These are phyloP conservation scores for Thecaphora thlaspeos DNA, from an alignment of 1,284 basidiomycete species.

Conservation along the genomic window DNA sequence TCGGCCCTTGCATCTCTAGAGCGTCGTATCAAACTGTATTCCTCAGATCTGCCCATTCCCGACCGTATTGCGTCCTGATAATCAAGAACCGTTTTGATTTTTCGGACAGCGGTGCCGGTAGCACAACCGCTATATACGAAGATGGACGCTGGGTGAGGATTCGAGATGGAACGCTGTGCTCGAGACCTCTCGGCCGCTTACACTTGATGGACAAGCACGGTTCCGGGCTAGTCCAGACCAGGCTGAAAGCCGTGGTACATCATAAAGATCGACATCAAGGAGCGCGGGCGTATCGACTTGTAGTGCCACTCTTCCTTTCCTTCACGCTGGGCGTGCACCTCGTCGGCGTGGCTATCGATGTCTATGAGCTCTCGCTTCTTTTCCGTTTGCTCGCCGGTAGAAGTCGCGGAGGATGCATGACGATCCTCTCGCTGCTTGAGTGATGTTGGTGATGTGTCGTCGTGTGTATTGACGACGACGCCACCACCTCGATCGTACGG, in stretches of 20 bases:
- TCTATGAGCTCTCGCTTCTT: slow-evolving; percentile 15
- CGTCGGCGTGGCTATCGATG: slow-evolving; percentile 22
- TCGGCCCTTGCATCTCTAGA: too few species aligned
- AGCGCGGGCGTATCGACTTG: slow-evolving; percentile 11
- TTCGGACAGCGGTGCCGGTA: too few species aligned
- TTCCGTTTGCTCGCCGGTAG: not conserved
- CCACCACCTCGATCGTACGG: slow-evolving; percentile 3
- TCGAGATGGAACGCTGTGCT: too few species aligned
- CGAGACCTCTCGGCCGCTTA: not conserved
- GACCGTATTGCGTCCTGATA: too few species aligned
- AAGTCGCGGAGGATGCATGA: too few species aligned
- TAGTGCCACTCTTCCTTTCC: not conserved
- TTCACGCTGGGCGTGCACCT: slow-evolving; percentile 21
- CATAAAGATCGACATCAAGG: slow-evolving; percentile 23
- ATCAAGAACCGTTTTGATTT: too few species aligned
- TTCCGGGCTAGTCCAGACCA: slow-evolving; percentile 20
- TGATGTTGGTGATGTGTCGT: too few species aligned
- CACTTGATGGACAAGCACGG: slow-evolving; percentile 28
- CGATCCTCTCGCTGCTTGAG: too few species aligned
- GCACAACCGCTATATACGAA: too few species aligned
- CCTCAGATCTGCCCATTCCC: too few species aligned
- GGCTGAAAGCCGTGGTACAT: slow-evolving; percentile 18
- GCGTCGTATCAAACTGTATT: too few species aligned
- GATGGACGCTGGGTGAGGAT: too few species aligned
- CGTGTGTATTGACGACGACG: not conserved